These are phyloP conservation scores for Teratosphaeria gauchensis DNA, from an alignment of 2,329 filamentous ascomycete species.

Conservation along the genomic window DNA sequence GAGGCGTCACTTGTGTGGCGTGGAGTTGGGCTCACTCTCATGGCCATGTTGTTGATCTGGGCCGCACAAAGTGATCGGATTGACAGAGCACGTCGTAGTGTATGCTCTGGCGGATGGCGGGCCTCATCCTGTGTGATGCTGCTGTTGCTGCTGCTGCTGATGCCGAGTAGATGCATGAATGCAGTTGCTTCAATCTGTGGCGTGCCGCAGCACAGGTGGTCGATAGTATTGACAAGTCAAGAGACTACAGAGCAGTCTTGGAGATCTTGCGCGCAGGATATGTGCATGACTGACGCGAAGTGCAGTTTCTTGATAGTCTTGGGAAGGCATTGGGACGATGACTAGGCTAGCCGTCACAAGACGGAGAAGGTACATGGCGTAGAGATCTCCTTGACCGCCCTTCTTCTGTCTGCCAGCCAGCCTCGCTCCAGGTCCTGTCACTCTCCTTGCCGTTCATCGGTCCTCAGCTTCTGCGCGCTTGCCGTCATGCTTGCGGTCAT, in stretches of 20 bases:
- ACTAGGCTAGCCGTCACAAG: not conserved
- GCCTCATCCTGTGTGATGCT: not conserved
- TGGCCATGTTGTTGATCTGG: not conserved
- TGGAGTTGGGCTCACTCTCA: not conserved
- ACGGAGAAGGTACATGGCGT: not conserved
- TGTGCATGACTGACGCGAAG: not conserved
- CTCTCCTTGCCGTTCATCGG: not conserved
- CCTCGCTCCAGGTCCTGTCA: not conserved
- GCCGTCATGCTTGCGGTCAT: not conserved
- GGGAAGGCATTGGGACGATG: not conserved
- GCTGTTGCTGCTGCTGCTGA: not conserved
- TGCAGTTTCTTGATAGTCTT: not conserved
- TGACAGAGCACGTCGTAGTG: not conserved
- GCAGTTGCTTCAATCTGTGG: not conserved
- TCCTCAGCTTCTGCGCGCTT: not conserved
- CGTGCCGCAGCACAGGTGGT: not conserved
- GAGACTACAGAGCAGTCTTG: not conserved
- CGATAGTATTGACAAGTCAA: not conserved
- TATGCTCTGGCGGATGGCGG: not conserved
- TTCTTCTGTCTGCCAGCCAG: not conserved
- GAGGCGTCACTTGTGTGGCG: not conserved
- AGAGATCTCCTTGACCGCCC: not conserved
- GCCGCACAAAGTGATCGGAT: not conserved
- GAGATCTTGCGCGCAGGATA: not conserved
- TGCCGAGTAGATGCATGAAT: not conserved